Percentiles rank a stretch among this genome's conserved stretches.
These are phyloP conservation scores for Ustulina deusta DNA, from an alignment of 2,329 filamentous ascomycete species.

Conservation along the genomic window DNA sequence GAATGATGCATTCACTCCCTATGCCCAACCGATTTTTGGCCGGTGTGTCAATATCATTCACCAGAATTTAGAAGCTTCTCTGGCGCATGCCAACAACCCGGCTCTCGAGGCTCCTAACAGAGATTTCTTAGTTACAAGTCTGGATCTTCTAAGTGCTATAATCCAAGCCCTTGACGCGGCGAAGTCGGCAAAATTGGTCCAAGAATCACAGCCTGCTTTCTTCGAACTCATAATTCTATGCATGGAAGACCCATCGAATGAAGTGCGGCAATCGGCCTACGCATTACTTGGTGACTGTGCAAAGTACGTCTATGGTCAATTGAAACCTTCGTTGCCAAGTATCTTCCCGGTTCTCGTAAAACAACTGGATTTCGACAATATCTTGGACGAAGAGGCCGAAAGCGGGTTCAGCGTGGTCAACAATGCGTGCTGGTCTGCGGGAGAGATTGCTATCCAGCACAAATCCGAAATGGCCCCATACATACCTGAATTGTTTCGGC, in stretches of 20 bases:
- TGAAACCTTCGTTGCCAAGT: slow-evolving; percentile 78
- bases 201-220: slow-evolving; percentile 80
- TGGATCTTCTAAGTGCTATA: slow-evolving; percentile 92
- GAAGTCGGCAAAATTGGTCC: slow-evolving; percentile 81
- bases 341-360: slow-evolving; percentile 86
- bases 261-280: slow-evolving; percentile 96
- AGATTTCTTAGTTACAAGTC: slow-evolving; percentile 94
- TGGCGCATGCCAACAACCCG: slow-evolving; percentile 76
- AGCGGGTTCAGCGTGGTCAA: slow-evolving; percentile 93
- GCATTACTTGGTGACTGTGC: slow-evolving; percentile 94
- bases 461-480: slow-evolving; percentile 81
- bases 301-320: slow-evolving; percentile 87
- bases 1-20: slow-evolving; percentile 83
- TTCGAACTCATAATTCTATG: slow-evolving; percentile 92
- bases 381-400: slow-evolving; percentile 83
- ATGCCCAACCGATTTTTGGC: slow-evolving; percentile 85
- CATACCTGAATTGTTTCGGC: slow-evolving; percentile 79
- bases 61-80: slow-evolving; percentile 84
- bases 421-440: slow-evolving; percentile 97
- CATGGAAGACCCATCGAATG: slow-evolving; percentile 90
- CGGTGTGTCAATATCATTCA: slow-evolving; percentile 93
- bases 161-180: slow-evolving; percentile 85
- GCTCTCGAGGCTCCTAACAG: slow-evolving; percentile 86
- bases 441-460: slow-evolving; percentile 88
- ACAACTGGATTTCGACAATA: slow-evolving; percentile 84